Conservation (phyloP, 805 yeast genomes). For the Saturnispora mendoncae region DNA sequence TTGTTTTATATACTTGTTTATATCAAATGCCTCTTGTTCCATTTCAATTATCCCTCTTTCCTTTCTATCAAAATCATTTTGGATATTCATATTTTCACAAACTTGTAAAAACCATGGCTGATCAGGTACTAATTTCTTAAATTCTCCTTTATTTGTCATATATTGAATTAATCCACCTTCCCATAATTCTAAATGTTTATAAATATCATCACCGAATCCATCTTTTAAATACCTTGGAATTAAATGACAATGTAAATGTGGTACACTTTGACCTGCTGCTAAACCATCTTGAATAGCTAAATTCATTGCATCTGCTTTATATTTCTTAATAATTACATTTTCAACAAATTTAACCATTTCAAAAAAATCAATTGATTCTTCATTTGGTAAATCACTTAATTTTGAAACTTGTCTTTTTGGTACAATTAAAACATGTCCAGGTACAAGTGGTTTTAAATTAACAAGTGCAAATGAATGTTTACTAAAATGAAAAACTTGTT, state of each 20-base stretch:
- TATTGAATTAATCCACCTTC: conserved; percentile 30
- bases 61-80: conserved; percentile 44
- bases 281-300: conserved; percentile 95
- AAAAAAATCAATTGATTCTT: conserved; percentile 74
- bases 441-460: conserved; percentile 82
- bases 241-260: conserved; percentile 89
- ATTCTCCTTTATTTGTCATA: background rate
- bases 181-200: conserved; percentile 49
- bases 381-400: conserved; percentile 58
- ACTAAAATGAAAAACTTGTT: conserved; percentile 51
- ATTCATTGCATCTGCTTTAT: conserved; percentile 76
- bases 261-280: conserved; percentile 92
- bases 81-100: conserved; percentile 23
- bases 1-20: conserved; percentile 25
- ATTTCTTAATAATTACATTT: conserved; percentile 53
- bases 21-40: conserved; percentile 58
- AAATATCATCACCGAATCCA: conserved; percentile 60
- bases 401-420: conserved; percentile 66
- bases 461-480: conserved; percentile 75
- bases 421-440: conserved; percentile 88
- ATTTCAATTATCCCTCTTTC: conserved; percentile 56
- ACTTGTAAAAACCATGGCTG: conserved; percentile 30
- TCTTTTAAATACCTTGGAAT: conserved; percentile 72
- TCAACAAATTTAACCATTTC: conserved; percentile 63
- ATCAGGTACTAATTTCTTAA: conserved; percentile 14